Conservation (phyloP, 345 rosid species). For the Pistacia atlantica region DNA sequence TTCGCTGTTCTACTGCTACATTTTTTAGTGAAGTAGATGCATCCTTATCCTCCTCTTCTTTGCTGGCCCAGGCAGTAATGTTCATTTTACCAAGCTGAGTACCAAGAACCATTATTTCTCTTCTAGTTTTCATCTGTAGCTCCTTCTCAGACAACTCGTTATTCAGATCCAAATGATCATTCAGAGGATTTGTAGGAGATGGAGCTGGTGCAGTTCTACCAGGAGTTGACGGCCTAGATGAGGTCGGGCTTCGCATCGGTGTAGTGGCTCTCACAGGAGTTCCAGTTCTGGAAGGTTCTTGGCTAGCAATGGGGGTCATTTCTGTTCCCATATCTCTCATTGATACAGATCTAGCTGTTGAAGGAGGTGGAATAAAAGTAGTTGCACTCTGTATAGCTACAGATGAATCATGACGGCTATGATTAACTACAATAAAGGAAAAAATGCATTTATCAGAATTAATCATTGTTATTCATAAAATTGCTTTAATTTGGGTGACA, state of each 20-base stretch:
- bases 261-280: slow-evolving; percentile 86
- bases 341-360: slow-evolving; percentile 87
- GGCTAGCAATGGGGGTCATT: slow-evolving; percentile 96
- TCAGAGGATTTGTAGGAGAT: slow-evolving; percentile 36
- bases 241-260: slow-evolving; percentile 74
- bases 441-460: not conserved
- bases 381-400: slow-evolving; percentile 57
- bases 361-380: slow-evolving; percentile 72
- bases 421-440: slow-evolving; percentile 54
- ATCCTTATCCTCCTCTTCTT: slow-evolving; percentile 72
- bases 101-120: slow-evolving; percentile 86
- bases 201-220: slow-evolving; percentile 49
- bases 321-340: slow-evolving; percentile 99
- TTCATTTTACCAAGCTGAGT: slow-evolving; percentile 83
- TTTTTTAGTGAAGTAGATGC: slow-evolving; percentile 61
- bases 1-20: slow-evolving; percentile 39
- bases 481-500: slow-evolving; percentile 3
- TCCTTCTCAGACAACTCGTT: slow-evolving; percentile 68
- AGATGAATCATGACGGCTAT: slow-evolving; percentile 71
- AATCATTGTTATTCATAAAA: not conserved
- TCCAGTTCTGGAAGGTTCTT: slow-evolving; percentile 92
- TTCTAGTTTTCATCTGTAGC: slow-evolving; percentile 75
- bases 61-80: slow-evolving; percentile 96
- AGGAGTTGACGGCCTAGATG: slow-evolving; percentile 80
- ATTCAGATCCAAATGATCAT: slow-evolving; percentile 28